Evolutionary conservation across 2,329 filamentous ascomycete species (phyloP), one percentile per base, ranked within the genome.

Genomic region (Ramichloridium luteum): DNA sequence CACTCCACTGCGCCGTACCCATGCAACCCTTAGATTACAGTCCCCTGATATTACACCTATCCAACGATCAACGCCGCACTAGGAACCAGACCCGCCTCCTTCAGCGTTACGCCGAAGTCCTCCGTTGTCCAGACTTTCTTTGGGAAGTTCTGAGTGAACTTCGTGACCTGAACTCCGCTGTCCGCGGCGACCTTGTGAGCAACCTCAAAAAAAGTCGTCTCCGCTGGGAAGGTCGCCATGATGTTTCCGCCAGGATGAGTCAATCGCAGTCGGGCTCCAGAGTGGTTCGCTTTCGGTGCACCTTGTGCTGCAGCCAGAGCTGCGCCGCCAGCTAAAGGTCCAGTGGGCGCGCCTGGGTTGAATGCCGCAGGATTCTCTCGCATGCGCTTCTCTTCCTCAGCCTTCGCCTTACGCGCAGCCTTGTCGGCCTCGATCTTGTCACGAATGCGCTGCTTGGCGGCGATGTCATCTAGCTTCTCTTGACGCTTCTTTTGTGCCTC

Each of bases 351-450:
- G 14, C 70, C 60, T 3, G 65, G 56, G 15, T 66, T 50, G 11
- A 63, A 57, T 13, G 70, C 65, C 11, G 64, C 61, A 32, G 72
- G 67, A n/a, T 88, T 86, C 45, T 85, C 82, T n/a, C 88, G 72
- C 34, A 74, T 73, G 1, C 86, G 86, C 61, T 88, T 93, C 47
- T 84, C 81, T 35, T 74, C 67, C 50, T 93, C 90, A 3, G 83
- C 78, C 56, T 90, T 93, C 43, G 79, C 70, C 42, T 81, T 77
- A 32, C 90, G 76, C 49, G 88, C 85, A 46, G 83, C 80, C 65
- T 92, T 94, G 62, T 96, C 86, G 10, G 81, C 86, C 46, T 90
- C 86, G 43, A 98, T 93, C 68, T 86, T 86, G 35, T 84, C 86
- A 60, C 85, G 79, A 56, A 94, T 88, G 20, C 81, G 74, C 58